phyloP scores from a whole-genome alignment of 257 asterid genomes.

The Nicotiana tomentosiformis region DNA sequence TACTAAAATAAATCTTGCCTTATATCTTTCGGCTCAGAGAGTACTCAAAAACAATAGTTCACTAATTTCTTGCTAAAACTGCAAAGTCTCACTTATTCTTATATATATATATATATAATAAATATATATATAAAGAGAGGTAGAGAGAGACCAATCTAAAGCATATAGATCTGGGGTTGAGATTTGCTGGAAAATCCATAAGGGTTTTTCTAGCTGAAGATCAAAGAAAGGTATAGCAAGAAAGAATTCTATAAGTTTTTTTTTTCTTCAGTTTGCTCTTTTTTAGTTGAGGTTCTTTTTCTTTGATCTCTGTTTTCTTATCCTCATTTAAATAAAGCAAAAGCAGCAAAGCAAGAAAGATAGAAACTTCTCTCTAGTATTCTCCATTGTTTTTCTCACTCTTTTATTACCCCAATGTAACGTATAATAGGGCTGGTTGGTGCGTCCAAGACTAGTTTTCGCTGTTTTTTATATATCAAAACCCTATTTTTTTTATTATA shows the following conservation, averaged over 20 bases:
- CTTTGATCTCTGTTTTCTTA: no score
- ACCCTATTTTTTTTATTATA: not conserved
- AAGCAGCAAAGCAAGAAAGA: constrained; percentile 1
- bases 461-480: constrained; percentile 17
- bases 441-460: constrained; percentile 15
- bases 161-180: not conserved
- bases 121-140: no score
- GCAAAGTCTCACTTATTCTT: not conserved
- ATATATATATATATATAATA: not conserved
- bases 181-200: not conserved
- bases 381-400: not conserved
- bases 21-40: constrained; percentile 1
- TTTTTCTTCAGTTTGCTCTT: no score
- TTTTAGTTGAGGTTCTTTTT: no score
- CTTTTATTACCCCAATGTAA: constrained; percentile 1
- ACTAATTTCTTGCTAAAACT: not conserved
- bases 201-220: no score
- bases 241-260: no score
- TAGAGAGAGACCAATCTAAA: no score
- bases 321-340: no score
- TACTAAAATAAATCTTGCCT: not conserved
- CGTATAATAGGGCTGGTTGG: constrained; percentile 14
- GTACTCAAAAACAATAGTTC: not conserved
- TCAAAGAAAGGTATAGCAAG: no score
- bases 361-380: not conserved